Conservation (phyloP, 2,329 filamentous ascomycete genomes). For the Microthyrium microscopicum region DNA sequence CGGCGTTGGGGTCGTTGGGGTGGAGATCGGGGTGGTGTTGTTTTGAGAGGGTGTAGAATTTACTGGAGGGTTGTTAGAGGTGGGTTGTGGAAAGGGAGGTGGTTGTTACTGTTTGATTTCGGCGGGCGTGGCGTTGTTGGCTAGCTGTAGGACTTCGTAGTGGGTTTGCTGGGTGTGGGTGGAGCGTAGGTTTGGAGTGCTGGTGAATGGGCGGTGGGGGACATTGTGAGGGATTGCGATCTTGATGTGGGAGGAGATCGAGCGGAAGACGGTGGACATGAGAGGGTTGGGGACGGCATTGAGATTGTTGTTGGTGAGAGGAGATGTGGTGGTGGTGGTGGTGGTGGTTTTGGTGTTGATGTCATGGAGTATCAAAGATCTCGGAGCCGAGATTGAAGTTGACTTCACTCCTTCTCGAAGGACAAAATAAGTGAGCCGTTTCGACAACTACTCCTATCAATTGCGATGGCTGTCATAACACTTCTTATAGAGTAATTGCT, state of each 20-base stretch:
- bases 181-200: constrained; percentile 17
- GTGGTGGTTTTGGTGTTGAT: too few relatives aligned
- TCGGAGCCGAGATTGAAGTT: too few relatives aligned
- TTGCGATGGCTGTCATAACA: too few relatives aligned
- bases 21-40: constrained; percentile 86
- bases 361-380: too few relatives aligned
- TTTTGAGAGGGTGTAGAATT: constrained; percentile 87
- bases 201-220: constrained; percentile 32
- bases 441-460: too few relatives aligned
- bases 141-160: constrained; percentile 69
- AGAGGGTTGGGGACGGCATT: background rate
- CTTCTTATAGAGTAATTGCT: too few relatives aligned
- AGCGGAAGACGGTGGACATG: background rate
- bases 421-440: too few relatives aligned
- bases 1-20: constrained; percentile 50
- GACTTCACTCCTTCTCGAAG: too few relatives aligned
- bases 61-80: constrained; percentile 16
- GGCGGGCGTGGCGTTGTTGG: constrained; percentile 46
- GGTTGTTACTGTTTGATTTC: constrained; percentile 66
- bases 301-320: too few relatives aligned
- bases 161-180: constrained; percentile 51
- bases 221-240: constrained; percentile 4
- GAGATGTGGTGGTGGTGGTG: too few relatives aligned
- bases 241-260: constrained; percentile 1
- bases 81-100: background rate